These are phyloP conservation scores for Endoconidiophora polonica DNA, from an alignment of 2,329 filamentous ascomycete genomes.

Conservation along the genomic window DNA sequence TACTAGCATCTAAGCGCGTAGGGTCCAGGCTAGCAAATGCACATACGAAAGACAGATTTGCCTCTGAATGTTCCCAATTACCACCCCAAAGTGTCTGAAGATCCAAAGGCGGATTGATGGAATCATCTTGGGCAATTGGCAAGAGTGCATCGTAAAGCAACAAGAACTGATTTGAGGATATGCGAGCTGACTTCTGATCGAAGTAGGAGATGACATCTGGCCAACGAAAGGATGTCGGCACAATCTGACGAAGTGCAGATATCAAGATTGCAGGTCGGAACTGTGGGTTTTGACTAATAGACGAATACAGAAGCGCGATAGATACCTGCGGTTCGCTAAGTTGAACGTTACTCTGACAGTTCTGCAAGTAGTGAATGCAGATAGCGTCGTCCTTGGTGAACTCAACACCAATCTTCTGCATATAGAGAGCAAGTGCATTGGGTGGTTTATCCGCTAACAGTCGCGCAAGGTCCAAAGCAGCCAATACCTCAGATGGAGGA, in stretches of 20 bases:
- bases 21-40: constrained; percentile 65
- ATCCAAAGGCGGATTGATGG: constrained; percentile 44
- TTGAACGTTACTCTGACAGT: constrained; percentile 35
- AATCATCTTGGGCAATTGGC: constrained; percentile 46
- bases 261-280: constrained; percentile 40
- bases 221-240: constrained; percentile 51
- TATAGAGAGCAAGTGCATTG: constrained; percentile 43
- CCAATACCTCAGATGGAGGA: constrained; percentile 54
- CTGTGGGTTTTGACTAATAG: constrained; percentile 38
- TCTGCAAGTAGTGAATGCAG: constrained; percentile 37
- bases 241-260: constrained; percentile 42
- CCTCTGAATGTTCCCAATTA: constrained; percentile 68
- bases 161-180: constrained; percentile 67
- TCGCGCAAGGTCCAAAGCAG: constrained; percentile 51
- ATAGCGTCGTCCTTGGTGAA: constrained; percentile 63
- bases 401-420: constrained; percentile 58
- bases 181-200: constrained; percentile 58
- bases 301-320: constrained; percentile 52
- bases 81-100: constrained; percentile 86
- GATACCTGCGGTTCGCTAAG: constrained; percentile 72
- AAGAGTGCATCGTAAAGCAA: constrained; percentile 64
- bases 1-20: constrained; percentile 64
- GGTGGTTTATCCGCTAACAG: constrained; percentile 42
- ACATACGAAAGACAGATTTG: constrained; percentile 84
- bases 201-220: constrained; percentile 60